phyloP scores from a whole-genome alignment of 2,329 filamentous ascomycete genomes.

The Geosmithia morbida region DNA sequence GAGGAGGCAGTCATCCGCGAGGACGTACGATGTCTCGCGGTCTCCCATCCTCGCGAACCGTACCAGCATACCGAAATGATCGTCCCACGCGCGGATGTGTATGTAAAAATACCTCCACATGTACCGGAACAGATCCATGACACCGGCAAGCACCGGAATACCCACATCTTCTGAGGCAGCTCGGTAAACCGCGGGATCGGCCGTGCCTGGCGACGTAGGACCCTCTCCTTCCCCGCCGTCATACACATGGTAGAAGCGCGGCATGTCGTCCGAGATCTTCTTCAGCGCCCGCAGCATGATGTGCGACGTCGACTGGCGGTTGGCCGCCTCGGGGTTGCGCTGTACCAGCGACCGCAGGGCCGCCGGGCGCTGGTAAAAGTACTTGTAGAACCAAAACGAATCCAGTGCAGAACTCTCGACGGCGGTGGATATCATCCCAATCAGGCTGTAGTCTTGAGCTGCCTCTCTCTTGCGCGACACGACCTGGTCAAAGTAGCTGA shows the following conservation, averaged over 20 bases:
- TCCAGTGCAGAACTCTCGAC: constrained; percentile 24
- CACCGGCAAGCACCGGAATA: constrained; percentile 17
- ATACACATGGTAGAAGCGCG: constrained; percentile 15
- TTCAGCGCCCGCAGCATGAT: constrained; percentile 37
- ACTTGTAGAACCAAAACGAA: constrained; percentile 44
- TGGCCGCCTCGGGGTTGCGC: constrained; percentile 37
- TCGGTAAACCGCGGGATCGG: neutral
- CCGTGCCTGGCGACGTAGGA: neutral
- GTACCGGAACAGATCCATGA: constrained; percentile 33
- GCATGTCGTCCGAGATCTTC: constrained; percentile 32
- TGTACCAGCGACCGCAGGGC: constrained; percentile 52
- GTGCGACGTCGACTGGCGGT: constrained; percentile 37
- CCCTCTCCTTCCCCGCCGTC: neutral
- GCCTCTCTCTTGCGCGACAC: constrained; percentile 57
- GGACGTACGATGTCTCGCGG: constrained; percentile 40
- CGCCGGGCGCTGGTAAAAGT: constrained; percentile 39
- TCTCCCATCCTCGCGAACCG: constrained; percentile 49
- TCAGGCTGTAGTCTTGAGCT: constrained; percentile 26
- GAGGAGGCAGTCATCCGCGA: constrained; percentile 46
- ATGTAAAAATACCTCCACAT: constrained; percentile 51
- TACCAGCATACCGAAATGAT: constrained; percentile 59
- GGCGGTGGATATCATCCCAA: constrained; percentile 30
- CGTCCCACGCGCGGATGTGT: constrained; percentile 55
- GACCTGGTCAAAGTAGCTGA: constrained; percentile 62
- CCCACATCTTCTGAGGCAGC: neutral